Base-by-base conservation (phyloP, 768 basidiomycete species). In the Amanita phalloides region DNA sequence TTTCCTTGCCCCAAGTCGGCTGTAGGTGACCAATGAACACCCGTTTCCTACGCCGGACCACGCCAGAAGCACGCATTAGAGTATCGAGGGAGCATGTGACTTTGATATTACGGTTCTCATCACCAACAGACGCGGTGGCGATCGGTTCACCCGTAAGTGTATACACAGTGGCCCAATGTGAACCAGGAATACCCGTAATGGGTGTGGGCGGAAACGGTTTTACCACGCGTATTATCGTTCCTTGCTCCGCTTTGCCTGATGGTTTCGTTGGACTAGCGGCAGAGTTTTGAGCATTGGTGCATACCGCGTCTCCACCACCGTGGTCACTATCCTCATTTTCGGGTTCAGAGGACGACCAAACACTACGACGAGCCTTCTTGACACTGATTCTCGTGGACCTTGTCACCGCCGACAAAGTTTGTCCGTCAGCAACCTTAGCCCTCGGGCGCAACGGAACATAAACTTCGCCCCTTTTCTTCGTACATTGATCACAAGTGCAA, bases 401-500 rank as follows among this genome's bases (percentile, higher is more conserved):
- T 28, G 21, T 25, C 6, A 23, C 38, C 7, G 20, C n/a, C 30
- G 17, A 17, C 17, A 17, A 17, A 17, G 14, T 14, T 17, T 46
- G 13, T 37, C 23, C 36, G 6, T 4, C n/a, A 26, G 5, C 32
- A 13, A 33, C 28, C 9, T 32, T 43, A 7, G 13, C 4, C 26
- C 26, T 51, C 6, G 42, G 11, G 41, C 62, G 56, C 56, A 62
- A 62, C 6, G 68, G 62, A 8, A 77, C 51, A 53, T 77, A 79
- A 9, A 60, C 55, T 47, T 77, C 79, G 4, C 78, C 77, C 4
- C 79, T 69, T 53, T 55, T 68, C 25, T 60, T 55, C 11, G 71
- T 65, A 56, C 78, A 80, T 0, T 4, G 0, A 9, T 74, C 72
- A 58, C 79, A 81, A 42, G 73, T 77, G 61, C 79, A 82, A 9